These are phyloP conservation scores for Xylaria sp. DNA, from an alignment of 2,329 filamentous ascomycete species.

Conservation along the genomic window DNA sequence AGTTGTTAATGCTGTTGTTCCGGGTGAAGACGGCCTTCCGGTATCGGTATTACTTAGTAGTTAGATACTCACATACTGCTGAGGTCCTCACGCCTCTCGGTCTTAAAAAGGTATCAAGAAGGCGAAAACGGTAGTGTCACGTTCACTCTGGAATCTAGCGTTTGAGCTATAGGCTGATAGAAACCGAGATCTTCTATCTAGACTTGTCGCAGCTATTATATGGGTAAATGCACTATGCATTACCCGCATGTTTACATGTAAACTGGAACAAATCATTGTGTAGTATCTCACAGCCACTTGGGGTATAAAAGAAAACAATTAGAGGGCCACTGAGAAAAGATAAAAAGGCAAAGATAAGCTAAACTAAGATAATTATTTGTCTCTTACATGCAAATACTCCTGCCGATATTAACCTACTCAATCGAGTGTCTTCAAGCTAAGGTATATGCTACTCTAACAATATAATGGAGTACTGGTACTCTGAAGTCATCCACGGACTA, in stretches of 20 bases:
- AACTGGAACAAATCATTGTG: background rate
- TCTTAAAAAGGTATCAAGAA: slow-evolving; percentile 1
- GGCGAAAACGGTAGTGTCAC: slow-evolving; percentile 1
- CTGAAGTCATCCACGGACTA: background rate
- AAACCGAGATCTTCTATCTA: background rate
- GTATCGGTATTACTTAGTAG: slow-evolving; percentile 22
- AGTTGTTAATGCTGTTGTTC: background rate
- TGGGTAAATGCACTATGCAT: slow-evolving; percentile 28
- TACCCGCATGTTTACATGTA: slow-evolving; percentile 21
- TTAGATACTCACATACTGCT: background rate
- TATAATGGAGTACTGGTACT: background rate
- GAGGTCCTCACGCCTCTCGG: slow-evolving; percentile 15
- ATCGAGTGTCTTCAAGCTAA: background rate
- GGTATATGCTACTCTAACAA: background rate
- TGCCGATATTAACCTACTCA: background rate
- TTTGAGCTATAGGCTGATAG: background rate
- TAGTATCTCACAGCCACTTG: background rate
- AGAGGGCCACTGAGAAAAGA: background rate
- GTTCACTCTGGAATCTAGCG: background rate
- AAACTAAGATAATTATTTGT: no score
- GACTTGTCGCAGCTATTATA: slow-evolving; percentile 15
- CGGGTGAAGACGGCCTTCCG: slow-evolving; percentile 16
- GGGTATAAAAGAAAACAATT: background rate
- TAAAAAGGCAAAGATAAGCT: background rate
- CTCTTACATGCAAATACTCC: background rate